phyloP scores from a whole-genome alignment of 176 grass and related monocot genomes.

The Oryza coarctata region DNA sequence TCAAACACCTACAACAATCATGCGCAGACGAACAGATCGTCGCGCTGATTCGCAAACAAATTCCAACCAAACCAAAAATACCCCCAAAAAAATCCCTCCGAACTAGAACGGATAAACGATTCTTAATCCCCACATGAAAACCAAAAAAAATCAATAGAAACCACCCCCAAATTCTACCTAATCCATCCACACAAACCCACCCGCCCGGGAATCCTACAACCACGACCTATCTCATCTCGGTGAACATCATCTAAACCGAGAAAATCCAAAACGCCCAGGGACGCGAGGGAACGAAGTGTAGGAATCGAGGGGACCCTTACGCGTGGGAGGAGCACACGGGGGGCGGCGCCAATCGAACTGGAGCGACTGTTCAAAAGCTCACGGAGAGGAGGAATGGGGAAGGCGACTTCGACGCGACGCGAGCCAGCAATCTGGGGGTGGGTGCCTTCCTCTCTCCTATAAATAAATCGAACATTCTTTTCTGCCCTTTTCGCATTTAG shows the following conservation, averaged over 20 bases:
- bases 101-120: not conserved
- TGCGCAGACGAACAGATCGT: not conserved
- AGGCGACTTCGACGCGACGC: not conserved
- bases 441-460: not conserved
- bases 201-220: not conserved
- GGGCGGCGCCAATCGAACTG: not conserved
- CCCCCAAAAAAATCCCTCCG: not conserved
- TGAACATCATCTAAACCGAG: not conserved
- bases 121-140: not conserved
- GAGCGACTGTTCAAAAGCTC: not conserved
- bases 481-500: not conserved
- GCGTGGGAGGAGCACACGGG: not conserved
- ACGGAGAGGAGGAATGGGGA: not conserved
- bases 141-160: not conserved
- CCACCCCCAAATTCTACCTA: not conserved
- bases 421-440: not conserved
- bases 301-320: not conserved
- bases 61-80: not conserved
- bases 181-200: not conserved
- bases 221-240: not conserved
- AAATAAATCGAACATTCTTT: slow-evolving; percentile 19
- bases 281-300: not conserved
- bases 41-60: not conserved
- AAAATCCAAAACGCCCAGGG: not conserved
- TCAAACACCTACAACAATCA: not conserved